These are phyloP conservation scores for Termitomyces sp. DNA, from an alignment of 768 basidiomycete genomes.

Conservation along the genomic window DNA sequence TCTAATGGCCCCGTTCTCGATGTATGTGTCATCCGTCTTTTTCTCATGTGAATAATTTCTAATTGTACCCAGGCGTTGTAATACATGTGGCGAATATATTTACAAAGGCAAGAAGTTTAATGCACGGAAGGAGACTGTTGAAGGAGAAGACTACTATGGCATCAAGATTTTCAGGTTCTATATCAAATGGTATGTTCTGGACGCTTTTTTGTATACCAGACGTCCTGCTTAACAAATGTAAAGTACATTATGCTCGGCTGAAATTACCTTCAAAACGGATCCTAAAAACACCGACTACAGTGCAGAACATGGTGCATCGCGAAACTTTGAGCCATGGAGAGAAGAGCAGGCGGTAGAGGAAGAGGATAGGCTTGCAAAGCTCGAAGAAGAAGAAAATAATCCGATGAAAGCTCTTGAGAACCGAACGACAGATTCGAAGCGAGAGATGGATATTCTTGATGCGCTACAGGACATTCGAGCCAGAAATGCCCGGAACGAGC, in stretches of 20 bases:
- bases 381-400: constrained; percentile 93
- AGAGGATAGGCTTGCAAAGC: constrained; percentile 77
- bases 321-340: constrained; percentile 98
- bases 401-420: constrained; percentile 98
- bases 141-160: constrained; percentile 95
- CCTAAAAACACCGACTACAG: constrained; percentile 94
- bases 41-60: constrained; percentile 1
- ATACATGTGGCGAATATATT: constrained; percentile 97
- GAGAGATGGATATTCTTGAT: constrained; percentile 98
- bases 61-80: constrained; percentile 66
- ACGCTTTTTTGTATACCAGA: neutral
- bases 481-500: constrained; percentile 84
- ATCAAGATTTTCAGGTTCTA: constrained; percentile 96
- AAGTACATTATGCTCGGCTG: constrained; percentile 93
- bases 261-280: constrained; percentile 99
- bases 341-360: constrained; percentile 77
- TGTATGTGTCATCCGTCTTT: constrained; percentile 46
- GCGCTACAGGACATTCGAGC: constrained; percentile 91
- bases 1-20: constrained; percentile 99
- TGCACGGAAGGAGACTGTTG: constrained; percentile 96
- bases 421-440: constrained; percentile 86
- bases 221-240: constrained; percentile 11
- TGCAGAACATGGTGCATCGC: constrained; percentile 94
- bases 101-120: constrained; percentile 99
- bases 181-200: constrained; percentile 79